Conservation (phyloP, 768 basidiomycete genomes). For the Suillus brevipes region DNA sequence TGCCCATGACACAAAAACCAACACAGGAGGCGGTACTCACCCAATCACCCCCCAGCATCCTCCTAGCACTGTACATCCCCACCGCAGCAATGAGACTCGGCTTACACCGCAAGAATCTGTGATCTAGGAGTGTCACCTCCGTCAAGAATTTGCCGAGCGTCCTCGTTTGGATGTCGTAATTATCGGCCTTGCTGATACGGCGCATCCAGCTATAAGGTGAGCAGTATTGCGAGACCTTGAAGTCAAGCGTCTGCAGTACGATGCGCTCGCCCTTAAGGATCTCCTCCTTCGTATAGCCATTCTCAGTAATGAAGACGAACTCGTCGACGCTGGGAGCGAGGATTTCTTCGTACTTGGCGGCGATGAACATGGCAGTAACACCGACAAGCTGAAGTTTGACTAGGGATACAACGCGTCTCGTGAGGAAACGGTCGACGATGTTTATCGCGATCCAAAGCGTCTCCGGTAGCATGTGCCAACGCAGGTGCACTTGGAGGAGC, state of each 20-base stretch:
- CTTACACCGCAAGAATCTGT: constrained; percentile 90
- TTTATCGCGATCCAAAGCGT: constrained; percentile 99
- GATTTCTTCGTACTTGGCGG: constrained; percentile 99
- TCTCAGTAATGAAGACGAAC: constrained; percentile 98
- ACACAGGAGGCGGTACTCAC: constrained; percentile 52
- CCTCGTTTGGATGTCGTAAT: constrained; percentile 96
- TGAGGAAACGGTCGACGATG: constrained; percentile 91
- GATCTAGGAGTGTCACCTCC: constrained; percentile 91
- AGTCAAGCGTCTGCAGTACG: constrained; percentile 92
- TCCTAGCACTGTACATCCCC: constrained; percentile 94
- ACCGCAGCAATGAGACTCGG: constrained; percentile 93
- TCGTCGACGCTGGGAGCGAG: constrained; percentile 96
- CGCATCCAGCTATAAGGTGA: constrained; percentile 99
- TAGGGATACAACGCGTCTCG: constrained; percentile 82
- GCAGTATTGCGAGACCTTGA: constrained; percentile 95
- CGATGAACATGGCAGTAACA: constrained; percentile 98
- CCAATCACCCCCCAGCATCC: constrained; percentile 95
- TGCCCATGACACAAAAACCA: constrained; percentile 2
- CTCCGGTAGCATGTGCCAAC: constrained; percentile 99
- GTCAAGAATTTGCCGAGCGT: constrained; percentile 97
- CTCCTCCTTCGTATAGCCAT: constrained; percentile 91
- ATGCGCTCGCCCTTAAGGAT: constrained; percentile 98
- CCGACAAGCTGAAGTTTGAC: constrained; percentile 96
- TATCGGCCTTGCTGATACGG: constrained; percentile 96
- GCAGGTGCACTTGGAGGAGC: constrained; percentile 95